Base-by-base conservation (phyloP, 2,329 filamentous ascomycete genomes). In the Myriosclerotinia scirpicola region DNA sequence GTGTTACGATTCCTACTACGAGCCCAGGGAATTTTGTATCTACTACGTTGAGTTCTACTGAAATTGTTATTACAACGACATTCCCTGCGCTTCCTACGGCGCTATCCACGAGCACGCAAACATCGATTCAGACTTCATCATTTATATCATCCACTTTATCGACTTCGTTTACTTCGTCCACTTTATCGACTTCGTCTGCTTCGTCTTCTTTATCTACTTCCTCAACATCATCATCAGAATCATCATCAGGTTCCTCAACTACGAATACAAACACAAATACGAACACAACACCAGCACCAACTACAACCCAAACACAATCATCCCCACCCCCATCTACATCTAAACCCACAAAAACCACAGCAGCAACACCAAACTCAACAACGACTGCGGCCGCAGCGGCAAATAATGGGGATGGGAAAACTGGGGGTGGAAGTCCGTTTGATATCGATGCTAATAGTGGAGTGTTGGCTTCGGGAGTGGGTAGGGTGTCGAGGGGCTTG, bases 391-490 rank as follows among this genome's bases (percentile, higher is more conserved):
- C 54, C 9, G 54, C 54, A 26, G 53, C 5, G 6, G 38, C 42
- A 20, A 56, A 53, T n/a, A 54, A 67, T 44, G 42, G 52, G 6
- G 30, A 59, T 36, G 52, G 42, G 46, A n/a, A 54, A 58, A 62
- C 15, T 30, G 67, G 67, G 5, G 67, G 67, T 9, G 67, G 67
- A 12, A 68, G 67, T 48, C 67, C 67, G 9, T 68, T 68, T 52
- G 67, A 68, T 52, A 67, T 67, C n/a, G 53, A 38, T 48, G 63
- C 67, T 5, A 56, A 60, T n/a, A 40, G 42, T 56, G 52, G 56
- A 17, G 17, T 30, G 22, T 38, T 48, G 20, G 14, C 14, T 5
- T 50, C 58, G 5, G 58, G 46, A 38, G 14, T 50, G 2, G n/a
- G 14, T 17, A 60, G 15, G n/a, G 3, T 60, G 11, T 38, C 58